These are phyloP conservation scores for Clitoria ternatea DNA, from an alignment of 306 rosid species.

Conservation along the genomic window DNA sequence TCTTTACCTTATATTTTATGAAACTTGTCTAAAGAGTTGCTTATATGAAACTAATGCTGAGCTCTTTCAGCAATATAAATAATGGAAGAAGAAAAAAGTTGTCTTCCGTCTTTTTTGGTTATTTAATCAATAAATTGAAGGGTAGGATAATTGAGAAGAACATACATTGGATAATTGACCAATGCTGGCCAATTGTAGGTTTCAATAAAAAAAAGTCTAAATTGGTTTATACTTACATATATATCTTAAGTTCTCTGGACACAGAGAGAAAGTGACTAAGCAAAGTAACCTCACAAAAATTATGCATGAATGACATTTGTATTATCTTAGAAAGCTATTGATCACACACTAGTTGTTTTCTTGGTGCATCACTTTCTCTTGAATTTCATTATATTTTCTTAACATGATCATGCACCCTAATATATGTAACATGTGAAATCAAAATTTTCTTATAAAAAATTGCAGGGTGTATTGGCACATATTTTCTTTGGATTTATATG, in stretches of 20 bases:
- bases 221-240: neutral
- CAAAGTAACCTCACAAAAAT: conserved; percentile 14
- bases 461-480: neutral
- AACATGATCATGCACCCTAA: conserved; percentile 3
- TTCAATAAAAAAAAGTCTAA: conserved; percentile 1
- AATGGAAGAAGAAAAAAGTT: conserved; percentile 25
- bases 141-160: conserved; percentile 31
- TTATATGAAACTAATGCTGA: conserved; percentile 26
- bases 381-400: conserved; percentile 27
- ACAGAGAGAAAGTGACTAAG: conserved; percentile 23
- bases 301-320: conserved; percentile 14
- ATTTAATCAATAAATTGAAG: conserved; percentile 22
- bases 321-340: conserved; percentile 19
- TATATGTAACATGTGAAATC: neutral
- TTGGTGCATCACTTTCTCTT: conserved; percentile 31
- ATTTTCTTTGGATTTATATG: conserved; percentile 18
- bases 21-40: conserved; percentile 23
- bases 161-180: conserved; percentile 16
- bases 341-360: conserved; percentile 10
- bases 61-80: conserved; percentile 26
- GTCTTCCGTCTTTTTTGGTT: conserved; percentile 29
- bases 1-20: neutral
- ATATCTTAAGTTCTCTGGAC: conserved; percentile 5
- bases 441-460: neutral
- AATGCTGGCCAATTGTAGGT: conserved; percentile 9